Percentiles rank a stretch among this genome's conserved stretches.
These are phyloP conservation scores for Trichosporon faecale DNA, from an alignment of 1,284 basidiomycete species.

Conservation along the genomic window DNA sequence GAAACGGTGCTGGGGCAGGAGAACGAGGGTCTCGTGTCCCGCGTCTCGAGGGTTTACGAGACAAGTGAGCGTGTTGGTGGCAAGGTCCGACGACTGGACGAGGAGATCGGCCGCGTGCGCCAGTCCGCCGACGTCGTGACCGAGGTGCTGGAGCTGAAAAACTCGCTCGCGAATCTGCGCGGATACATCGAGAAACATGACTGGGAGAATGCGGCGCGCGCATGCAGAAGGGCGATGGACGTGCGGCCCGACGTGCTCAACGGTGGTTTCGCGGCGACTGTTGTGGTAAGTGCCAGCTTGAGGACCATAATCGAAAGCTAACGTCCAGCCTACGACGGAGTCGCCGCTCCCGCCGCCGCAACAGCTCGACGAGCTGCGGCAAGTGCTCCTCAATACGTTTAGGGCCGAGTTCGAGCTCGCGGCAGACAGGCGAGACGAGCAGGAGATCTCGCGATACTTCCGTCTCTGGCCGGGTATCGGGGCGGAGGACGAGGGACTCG, in stretches of 20 bases:
- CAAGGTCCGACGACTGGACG: conserved; percentile 79
- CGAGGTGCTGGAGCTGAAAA: conserved; percentile 88
- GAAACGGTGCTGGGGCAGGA: conserved; percentile 24
- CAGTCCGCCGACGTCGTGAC: conserved; percentile 79
- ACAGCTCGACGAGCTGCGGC: conserved; percentile 71
- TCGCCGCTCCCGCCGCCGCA: conserved; percentile 80
- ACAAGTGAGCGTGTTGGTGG: conserved; percentile 88
- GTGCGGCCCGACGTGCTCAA: conserved; percentile 72
- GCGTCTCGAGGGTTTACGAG: conserved; percentile 53
- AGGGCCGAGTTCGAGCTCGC: conserved; percentile 76
- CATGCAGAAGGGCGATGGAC: conserved; percentile 84
- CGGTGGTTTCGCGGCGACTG: conserved; percentile 78
- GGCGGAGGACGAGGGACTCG: conserved; percentile 75
- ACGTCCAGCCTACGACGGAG: conserved; percentile 75
- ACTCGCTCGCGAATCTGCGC: conserved; percentile 72
- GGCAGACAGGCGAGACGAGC: conserved; percentile 67
- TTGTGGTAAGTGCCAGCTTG: conserved; percentile 65
- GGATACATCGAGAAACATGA: conserved; percentile 77
- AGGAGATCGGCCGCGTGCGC: conserved; percentile 81
- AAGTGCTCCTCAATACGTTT: conserved; percentile 74
- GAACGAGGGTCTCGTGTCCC: conserved; percentile 44
- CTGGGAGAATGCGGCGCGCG: conserved; percentile 90
- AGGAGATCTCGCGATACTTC: conserved; percentile 89
- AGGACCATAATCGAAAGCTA: background rate
- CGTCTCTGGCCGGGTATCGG: conserved; percentile 93